Evolutionary conservation across 495 filamentous ascomycete species (phyloP).

Genomic region (Daldinia bambusicola): DNA sequence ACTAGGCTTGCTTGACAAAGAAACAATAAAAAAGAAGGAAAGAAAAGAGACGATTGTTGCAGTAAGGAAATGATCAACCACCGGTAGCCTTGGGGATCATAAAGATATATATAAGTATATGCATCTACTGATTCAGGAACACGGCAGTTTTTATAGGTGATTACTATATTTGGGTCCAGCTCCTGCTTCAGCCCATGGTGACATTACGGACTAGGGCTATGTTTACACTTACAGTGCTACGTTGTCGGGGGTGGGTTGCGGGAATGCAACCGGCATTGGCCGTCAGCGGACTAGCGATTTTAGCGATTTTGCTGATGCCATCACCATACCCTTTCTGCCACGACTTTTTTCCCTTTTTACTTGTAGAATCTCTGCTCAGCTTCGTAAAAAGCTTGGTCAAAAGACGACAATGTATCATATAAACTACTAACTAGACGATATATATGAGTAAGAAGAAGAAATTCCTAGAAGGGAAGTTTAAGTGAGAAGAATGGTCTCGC

Average conservation of each 20-base stretch:
- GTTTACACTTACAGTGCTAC: constrained; percentile 12
- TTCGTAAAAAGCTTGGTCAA: constrained; percentile 1
- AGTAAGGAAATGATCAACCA: constrained; percentile 20
- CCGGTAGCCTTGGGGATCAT: background rate
- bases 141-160: background rate
- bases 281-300: background rate
- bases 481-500: constrained; percentile 15
- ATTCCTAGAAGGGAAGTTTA: constrained; percentile 14
- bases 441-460: constrained; percentile 25
- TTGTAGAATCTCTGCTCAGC: background rate
- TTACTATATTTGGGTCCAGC: constrained; percentile 23
- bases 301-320: constrained; percentile 10
- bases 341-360: constrained; percentile 3
- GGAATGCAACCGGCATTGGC: constrained; percentile 7
- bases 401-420: constrained; percentile 1
- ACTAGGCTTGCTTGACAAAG: background rate
- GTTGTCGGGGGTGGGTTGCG: background rate
- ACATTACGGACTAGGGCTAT: constrained; percentile 24
- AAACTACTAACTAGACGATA: background rate
- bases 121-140: constrained; percentile 2
- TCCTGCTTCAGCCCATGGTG: constrained; percentile 23
- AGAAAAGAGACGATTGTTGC: constrained; percentile 12
- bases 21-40: background rate
- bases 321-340: constrained; percentile 10
- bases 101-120: constrained; percentile 13